Conservation (phyloP, 257 asterid species). For the Echites panduratus region DNA sequence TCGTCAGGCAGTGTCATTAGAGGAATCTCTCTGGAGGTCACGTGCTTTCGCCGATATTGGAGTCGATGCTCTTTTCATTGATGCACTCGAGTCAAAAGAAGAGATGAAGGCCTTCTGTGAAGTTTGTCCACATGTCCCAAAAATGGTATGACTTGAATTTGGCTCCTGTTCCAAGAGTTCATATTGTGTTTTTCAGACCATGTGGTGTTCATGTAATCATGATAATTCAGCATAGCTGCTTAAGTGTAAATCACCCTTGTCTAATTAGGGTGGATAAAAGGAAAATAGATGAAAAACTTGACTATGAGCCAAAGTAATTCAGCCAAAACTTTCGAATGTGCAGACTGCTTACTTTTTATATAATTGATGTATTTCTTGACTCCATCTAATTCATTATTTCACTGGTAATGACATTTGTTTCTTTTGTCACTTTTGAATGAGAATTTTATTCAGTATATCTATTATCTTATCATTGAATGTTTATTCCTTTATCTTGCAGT, state of each 20-base stretch:
- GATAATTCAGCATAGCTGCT: not conserved
- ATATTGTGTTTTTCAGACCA: not conserved
- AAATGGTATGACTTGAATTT: constrained; percentile 51
- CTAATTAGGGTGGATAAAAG: not conserved
- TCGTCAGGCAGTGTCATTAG: constrained; percentile 83
- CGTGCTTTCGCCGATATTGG: constrained; percentile 88
- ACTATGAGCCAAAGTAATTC: too few species aligned
- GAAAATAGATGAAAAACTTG: not conserved
- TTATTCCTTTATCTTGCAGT: not conserved
- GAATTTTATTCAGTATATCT: not conserved
- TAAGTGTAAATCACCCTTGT: not conserved
- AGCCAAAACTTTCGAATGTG: not conserved
- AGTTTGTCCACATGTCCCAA: constrained; percentile 70
- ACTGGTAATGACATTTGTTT: not conserved
- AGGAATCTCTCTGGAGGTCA: constrained; percentile 86
- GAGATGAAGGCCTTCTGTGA: constrained; percentile 88
- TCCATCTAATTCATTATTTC: not conserved
- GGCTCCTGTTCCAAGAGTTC: not conserved
- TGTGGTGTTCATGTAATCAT: not conserved
- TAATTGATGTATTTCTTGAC: not conserved
- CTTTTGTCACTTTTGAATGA: not conserved
- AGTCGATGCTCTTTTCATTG: constrained; percentile 89
- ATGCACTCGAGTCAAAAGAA: constrained; percentile 86
- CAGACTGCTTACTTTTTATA: not conserved
- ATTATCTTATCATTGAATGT: too few species aligned